Evolutionary conservation across 176 grass and related monocot genomes (phyloP).

Genomic region (Hsuehochloa calcarea): DNA sequence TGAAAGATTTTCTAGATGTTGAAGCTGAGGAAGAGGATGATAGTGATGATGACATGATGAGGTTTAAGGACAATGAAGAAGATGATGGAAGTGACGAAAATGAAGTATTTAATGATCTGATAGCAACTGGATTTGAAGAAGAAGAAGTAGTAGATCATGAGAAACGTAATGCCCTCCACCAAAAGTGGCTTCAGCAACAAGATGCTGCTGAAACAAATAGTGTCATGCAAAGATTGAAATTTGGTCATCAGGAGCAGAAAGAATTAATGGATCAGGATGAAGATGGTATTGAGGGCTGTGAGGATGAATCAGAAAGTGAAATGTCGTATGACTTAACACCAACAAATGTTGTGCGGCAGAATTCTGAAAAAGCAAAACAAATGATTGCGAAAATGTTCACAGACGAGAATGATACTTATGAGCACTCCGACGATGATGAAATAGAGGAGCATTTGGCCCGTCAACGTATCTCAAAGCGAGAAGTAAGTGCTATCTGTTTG

Average conservation of each 20-base stretch:
- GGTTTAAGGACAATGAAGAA: conserved; percentile 79
- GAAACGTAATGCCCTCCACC: conserved; percentile 79
- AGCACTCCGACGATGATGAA: conserved; percentile 91
- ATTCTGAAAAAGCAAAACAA: conserved; percentile 81
- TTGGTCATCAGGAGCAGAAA: conserved; percentile 55
- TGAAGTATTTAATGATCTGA: conserved; percentile 79
- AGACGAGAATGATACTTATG: conserved; percentile 77
- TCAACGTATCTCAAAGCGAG: conserved; percentile 54
- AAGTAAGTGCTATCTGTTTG: conserved; percentile 45
- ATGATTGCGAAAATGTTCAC: conserved; percentile 80
- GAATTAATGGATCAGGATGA: conserved; percentile 53
- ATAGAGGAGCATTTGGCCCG: conserved; percentile 68
- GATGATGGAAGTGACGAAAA: conserved; percentile 72
- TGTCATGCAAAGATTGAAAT: conserved; percentile 76
- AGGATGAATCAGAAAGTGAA: conserved; percentile 54
- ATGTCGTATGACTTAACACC: conserved; percentile 52
- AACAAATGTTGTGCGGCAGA: conserved; percentile 49
- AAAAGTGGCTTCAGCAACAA: conserved; percentile 90
- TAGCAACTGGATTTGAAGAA: conserved; percentile 82
- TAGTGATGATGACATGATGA: conserved; percentile 83
- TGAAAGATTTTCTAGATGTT: conserved; percentile 83
- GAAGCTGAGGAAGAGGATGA: conserved; percentile 99
- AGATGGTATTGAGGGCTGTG: conserved; percentile 48
- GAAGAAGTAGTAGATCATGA: conserved; percentile 67
- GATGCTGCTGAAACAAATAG: conserved; percentile 76